Evolutionary conservation across 2,329 filamentous ascomycete genomes (phyloP), one percentile per base, ranked within the genome.

Genomic region (Trichoderma sp.): DNA sequence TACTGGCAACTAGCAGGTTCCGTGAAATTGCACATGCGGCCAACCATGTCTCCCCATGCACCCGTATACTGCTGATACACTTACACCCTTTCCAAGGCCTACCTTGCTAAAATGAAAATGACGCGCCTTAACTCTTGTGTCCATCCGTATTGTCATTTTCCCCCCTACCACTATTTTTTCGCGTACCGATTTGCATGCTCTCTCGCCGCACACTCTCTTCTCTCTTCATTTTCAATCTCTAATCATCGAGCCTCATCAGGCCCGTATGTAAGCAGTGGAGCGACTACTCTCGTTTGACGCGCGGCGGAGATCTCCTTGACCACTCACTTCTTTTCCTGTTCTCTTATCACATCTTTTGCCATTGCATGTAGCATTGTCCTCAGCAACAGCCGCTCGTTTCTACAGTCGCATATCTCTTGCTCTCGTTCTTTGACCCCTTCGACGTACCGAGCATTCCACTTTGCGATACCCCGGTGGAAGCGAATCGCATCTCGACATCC

Each of bases 81-180:
- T 66, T 64, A 66, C 71, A 74, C 71, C 71, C 71, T 74, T 74
- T 72, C 18, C 68, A 53, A 38, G 38, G 68, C 35, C 53, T 31
- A 12, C 68, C 71, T 66, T 38, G 71, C 60, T 66, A 59, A 74
- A 74, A 74, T 74, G 60, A 74, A 72, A 72, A 72, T 74, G 63
- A 66, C 71, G 71, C 71, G 71, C 71, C 71, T 38, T 59, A 56
- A 66, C 53, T 59, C 60, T 63, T 59, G 27, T 74, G 60, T 27
- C 45, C 71, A 65, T 66, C 71, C 60, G 71, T 66, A 59, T 60
- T 74, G 62, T 38, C 45, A 29, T 41, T 74, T 65, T 59, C 41
- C 53, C 31, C 71, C 60, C 63, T 66, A 50, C 62, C 71, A 74
- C 41, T 53, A 53, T 59, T 27, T 63, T 63, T 64, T 59, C 35